Evolutionary conservation across 2,329 filamentous ascomycete species (phyloP).

Genomic region (Ploettnerulaceae sp.): DNA sequence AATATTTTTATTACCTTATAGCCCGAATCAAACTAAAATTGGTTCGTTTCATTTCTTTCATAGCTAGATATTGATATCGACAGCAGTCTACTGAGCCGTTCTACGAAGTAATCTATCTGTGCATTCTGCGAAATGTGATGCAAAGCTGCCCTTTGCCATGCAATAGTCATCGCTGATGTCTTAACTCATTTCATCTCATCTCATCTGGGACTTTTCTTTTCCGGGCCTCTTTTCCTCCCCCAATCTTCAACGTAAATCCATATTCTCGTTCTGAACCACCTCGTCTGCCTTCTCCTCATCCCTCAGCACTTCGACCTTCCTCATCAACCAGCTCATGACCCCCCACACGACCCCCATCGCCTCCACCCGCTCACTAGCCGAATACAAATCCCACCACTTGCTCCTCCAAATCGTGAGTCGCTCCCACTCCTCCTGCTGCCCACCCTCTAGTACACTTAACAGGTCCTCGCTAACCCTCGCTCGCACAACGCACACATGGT

Average conservation of each 20-base stretch:
- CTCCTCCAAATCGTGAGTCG: conserved; percentile 52
- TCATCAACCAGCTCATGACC: conserved; percentile 57
- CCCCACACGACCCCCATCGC: conserved; percentile 55
- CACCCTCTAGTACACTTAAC: conserved; percentile 50
- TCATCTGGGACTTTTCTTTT: neutral
- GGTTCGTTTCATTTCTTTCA: too few species aligned
- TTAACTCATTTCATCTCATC: neutral
- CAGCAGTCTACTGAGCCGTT: too few species aligned
- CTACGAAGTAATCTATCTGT: too few species aligned
- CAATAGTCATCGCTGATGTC: neutral
- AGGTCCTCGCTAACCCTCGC: conserved; percentile 53
- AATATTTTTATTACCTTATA: too few species aligned
- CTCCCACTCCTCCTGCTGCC: conserved; percentile 35
- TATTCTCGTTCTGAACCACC: conserved; percentile 13
- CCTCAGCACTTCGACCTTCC: conserved; percentile 26
- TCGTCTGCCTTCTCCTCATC: neutral
- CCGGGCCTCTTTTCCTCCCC: neutral
- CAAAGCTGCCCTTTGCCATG: too few species aligned
- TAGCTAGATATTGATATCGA: too few species aligned
- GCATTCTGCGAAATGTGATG: too few species aligned
- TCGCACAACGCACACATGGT: conserved; percentile 55
- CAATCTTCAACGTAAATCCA: conserved; percentile 19
- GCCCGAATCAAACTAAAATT: too few species aligned
- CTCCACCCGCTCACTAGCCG: conserved; percentile 47
- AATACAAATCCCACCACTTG: conserved; percentile 57